Conservation (phyloP, 495 filamentous ascomycete genomes). For the Talaromyces adpressus region DNA sequence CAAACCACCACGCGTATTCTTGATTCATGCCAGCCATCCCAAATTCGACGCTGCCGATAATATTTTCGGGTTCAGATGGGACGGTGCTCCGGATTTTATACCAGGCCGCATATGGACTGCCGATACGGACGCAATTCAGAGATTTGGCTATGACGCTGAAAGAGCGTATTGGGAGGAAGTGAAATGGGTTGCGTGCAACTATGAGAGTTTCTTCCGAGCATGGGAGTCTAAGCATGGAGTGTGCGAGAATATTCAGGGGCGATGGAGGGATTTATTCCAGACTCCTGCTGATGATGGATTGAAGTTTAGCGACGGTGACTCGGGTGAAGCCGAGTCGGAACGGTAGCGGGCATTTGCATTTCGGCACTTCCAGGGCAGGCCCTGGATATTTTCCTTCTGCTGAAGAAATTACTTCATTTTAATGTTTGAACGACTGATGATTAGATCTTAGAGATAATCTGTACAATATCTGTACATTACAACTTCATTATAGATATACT, state of each 20-base stretch:
- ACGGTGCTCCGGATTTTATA: conserved; percentile 32
- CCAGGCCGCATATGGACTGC: conserved; percentile 34
- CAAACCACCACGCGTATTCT: conserved; percentile 33
- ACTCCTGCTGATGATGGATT: conserved; percentile 30
- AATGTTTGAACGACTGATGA: conserved; percentile 3
- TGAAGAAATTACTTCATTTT: not conserved
- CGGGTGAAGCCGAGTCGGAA: not conserved
- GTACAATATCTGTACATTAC: not conserved
- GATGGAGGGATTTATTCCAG: conserved; percentile 37
- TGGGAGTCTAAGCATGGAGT: conserved; percentile 31
- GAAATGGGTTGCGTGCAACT: conserved; percentile 39
- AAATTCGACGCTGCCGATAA: conserved; percentile 47
- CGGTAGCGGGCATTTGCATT: not conserved
- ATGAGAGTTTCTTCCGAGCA: conserved; percentile 28
- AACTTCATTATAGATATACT: not conserved
- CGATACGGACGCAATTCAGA: conserved; percentile 25
- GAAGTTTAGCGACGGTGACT: conserved; percentile 21
- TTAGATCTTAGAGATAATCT: not conserved
- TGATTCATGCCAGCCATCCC: conserved; percentile 48
- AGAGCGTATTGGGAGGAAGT: conserved; percentile 46
- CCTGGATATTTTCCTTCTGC: not conserved
- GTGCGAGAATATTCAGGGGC: conserved; percentile 29
- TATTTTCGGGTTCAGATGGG: conserved; percentile 32
- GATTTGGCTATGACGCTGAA: conserved; percentile 47
- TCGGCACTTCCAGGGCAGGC: not conserved